Evolutionary conservation across 371 early-diverging fungal genomes (phyloP).

Genomic region (Mortierella sp.): DNA sequence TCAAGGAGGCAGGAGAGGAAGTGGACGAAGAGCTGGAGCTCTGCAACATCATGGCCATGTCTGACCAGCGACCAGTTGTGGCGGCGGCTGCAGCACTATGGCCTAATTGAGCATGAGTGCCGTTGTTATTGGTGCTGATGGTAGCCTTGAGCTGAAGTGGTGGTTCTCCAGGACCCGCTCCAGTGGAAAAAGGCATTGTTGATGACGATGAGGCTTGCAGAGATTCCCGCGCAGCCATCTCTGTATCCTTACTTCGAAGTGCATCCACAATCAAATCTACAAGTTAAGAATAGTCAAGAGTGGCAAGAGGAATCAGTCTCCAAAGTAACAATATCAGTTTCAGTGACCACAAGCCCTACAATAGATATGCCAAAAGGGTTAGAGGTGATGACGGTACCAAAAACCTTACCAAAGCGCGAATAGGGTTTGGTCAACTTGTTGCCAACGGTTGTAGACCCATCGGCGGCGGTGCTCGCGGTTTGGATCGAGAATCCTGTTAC

Average conservation of each 20-base stretch:
- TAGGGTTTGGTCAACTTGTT: neutral
- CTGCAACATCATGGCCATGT: neutral
- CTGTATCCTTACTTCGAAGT: neutral
- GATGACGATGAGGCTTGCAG: neutral
- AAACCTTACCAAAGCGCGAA: neutral
- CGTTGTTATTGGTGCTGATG: neutral
- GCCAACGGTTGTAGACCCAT: neutral
- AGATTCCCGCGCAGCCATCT: neutral
- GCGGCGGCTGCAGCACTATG: neutral
- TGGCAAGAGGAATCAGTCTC: neutral
- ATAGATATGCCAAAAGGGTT: no score
- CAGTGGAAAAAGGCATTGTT: neutral
- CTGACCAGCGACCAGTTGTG: neutral
- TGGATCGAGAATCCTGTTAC: slow-evolving; percentile 1
- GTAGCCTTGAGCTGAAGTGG: neutral
- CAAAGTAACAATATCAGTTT: neutral
- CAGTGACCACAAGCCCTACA: no score
- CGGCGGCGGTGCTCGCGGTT: neutral
- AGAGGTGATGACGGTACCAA: neutral
- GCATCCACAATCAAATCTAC: neutral
- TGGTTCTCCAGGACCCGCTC: neutral
- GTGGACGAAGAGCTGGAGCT: neutral
- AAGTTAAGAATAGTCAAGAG: neutral
- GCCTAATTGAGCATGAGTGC: neutral
- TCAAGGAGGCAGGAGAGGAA: neutral